Percentiles rank a stretch among this genome's conserved stretches.
phyloP scores from a whole-genome alignment of 1,139 yeast genomes.

The Pichia sp. region DNA sequence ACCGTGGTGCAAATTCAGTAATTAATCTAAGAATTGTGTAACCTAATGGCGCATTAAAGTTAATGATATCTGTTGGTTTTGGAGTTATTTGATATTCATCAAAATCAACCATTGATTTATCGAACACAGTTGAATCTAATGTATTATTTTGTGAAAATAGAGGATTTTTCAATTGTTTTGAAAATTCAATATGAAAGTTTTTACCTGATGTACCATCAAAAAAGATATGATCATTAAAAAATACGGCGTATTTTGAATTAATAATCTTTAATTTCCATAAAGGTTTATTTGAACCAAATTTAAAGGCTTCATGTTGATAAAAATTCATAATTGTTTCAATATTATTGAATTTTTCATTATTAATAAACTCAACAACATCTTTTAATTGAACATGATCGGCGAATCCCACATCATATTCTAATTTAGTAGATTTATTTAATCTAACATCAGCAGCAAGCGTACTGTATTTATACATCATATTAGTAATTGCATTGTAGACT shows the following conservation, averaged over 20 bases:
- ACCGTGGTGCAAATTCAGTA: constrained; percentile 4
- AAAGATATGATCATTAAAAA: constrained; percentile 33
- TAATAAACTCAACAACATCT: constrained; percentile 11
- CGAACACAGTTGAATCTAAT: constrained; percentile 5
- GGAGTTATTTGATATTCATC: constrained; percentile 3
- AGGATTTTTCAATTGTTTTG: constrained; percentile 18
- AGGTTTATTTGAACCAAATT: constrained; percentile 3
- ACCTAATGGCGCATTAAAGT: neutral
- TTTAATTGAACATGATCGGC: constrained; percentile 2
- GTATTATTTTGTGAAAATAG: neutral
- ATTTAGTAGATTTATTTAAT: neutral
- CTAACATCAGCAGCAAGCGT: constrained; percentile 6
- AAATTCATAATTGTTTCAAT: constrained; percentile 1
- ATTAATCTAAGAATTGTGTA: neutral
- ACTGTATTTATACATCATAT: constrained; percentile 8
- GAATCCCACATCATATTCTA: neutral
- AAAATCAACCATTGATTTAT: constrained; percentile 1
- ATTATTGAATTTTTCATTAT: constrained; percentile 1
- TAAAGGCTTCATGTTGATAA: constrained; percentile 1
- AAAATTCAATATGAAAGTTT: constrained; percentile 33
- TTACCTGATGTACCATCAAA: constrained; percentile 36
- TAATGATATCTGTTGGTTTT: constrained; percentile 3
- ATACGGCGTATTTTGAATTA: constrained; percentile 20
- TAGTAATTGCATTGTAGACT: constrained; percentile 6
- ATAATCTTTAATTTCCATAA: constrained; percentile 16